Percentiles rank a stretch among this genome's conserved stretches.
These are phyloP conservation scores for Naganishia vaughanmartiniae DNA, from an alignment of 768 basidiomycete genomes.

Conservation along the genomic window DNA sequence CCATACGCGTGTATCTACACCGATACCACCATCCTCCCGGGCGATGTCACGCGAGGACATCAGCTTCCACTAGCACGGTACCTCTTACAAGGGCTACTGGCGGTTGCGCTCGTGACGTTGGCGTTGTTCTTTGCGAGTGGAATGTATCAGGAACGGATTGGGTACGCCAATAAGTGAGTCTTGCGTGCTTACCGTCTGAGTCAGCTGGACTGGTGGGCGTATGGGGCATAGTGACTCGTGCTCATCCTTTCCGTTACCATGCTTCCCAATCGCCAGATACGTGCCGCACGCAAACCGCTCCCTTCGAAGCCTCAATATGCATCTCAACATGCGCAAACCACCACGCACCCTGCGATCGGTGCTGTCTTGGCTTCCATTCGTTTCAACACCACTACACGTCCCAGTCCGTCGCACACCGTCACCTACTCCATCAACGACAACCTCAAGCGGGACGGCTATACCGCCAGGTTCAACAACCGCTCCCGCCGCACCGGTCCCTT, in stretches of 20 bases:
- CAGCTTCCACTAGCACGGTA: slow-evolving; percentile 56
- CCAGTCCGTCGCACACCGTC: background rate
- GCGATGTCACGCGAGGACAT: slow-evolving; percentile 46
- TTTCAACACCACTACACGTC: background rate
- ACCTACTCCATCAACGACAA: slow-evolving; percentile 46
- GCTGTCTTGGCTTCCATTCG: slow-evolving; percentile 24
- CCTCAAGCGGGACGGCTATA: background rate
- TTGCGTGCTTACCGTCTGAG: no score
- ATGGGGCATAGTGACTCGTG: no score
- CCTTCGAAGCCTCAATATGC: slow-evolving; percentile 91
- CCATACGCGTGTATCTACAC: no score
- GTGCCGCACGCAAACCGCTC: slow-evolving; percentile 93
- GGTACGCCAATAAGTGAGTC: slow-evolving; percentile 86
- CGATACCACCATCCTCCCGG: no score
- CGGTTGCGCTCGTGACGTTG: slow-evolving; percentile 85
- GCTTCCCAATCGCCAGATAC: slow-evolving; percentile 61
- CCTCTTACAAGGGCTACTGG: slow-evolving; percentile 71
- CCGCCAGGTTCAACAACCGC: slow-evolving; percentile 25
- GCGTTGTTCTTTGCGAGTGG: slow-evolving; percentile 94
- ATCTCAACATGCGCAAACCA: slow-evolving; percentile 85
- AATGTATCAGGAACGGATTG: slow-evolving; percentile 93
- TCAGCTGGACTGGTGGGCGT: no score
- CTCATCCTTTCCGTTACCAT: background rate
- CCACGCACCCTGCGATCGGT: slow-evolving; percentile 52
- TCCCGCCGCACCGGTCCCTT: slow-evolving; percentile 52